These are phyloP conservation scores for Linnemannia hyalina DNA, from an alignment of 192 early-diverging fungal genomes.

Conservation along the genomic window DNA sequence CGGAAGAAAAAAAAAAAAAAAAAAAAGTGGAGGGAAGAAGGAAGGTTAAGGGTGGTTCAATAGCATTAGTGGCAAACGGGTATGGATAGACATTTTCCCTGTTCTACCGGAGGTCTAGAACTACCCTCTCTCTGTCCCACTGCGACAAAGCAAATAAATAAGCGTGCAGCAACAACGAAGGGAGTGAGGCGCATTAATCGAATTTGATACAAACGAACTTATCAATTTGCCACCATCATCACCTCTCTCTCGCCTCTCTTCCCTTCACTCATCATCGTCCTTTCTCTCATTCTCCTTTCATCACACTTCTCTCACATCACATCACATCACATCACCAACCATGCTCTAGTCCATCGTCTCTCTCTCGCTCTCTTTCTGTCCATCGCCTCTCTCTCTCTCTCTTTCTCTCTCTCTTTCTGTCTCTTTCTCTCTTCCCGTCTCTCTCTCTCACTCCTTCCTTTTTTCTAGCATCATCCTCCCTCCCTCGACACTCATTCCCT, in stretches of 20 bases:
- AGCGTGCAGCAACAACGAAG: too few relatives aligned
- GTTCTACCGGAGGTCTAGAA: too few relatives aligned
- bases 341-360: neutral
- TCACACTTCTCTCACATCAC: neutral
- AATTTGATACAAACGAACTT: too few relatives aligned
- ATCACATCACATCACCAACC: neutral
- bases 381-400: neutral
- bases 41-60: too few relatives aligned
- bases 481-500: neutral
- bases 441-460: neutral
- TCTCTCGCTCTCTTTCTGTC: neutral
- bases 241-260: neutral
- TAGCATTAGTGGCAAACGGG: too few relatives aligned
- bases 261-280: neutral
- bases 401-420: neutral
- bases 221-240: neutral
- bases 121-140: too few relatives aligned
- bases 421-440: neutral
- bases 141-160: too few relatives aligned
- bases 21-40: too few relatives aligned
- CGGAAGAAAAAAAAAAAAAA: too few relatives aligned
- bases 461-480: neutral
- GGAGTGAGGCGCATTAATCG: too few relatives aligned
- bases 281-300: neutral
- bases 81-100: too few relatives aligned